Evolutionary conservation across 306 rosid genomes (phyloP).

Genomic region (Hippophae rhamnoides): DNA sequence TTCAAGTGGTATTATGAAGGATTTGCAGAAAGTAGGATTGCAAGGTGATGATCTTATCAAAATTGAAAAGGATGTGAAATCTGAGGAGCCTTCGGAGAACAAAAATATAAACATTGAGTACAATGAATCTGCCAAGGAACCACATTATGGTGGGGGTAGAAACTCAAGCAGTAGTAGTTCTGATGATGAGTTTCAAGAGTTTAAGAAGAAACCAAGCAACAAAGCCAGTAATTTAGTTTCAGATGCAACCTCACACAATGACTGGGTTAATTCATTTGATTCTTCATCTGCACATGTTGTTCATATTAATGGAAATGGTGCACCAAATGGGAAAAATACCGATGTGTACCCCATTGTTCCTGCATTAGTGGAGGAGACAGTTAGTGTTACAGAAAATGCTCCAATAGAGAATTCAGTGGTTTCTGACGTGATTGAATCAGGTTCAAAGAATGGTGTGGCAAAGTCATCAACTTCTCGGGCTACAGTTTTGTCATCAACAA

Average conservation of each 20-base stretch:
- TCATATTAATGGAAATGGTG: conserved; percentile 13
- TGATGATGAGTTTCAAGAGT: conserved; percentile 32
- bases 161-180: conserved; percentile 33
- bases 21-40: conserved; percentile 12
- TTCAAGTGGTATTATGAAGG: conserved; percentile 20
- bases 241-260: conserved; percentile 16
- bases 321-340: conserved; percentile 17
- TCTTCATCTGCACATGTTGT: conserved; percentile 17
- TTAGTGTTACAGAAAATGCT: conserved; percentile 19
- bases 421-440: conserved; percentile 13
- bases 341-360: conserved; percentile 17
- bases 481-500: conserved; percentile 7
- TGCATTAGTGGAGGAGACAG: conserved; percentile 28
- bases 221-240: conserved; percentile 20
- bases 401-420: conserved; percentile 26
- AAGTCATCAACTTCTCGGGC: conserved; percentile 9
- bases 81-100: conserved; percentile 27
- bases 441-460: conserved; percentile 15
- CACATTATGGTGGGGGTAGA: conserved; percentile 13
- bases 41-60: conserved; percentile 21
- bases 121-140: conserved; percentile 27
- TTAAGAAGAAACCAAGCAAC: conserved; percentile 25
- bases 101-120: conserved; percentile 20
- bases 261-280: conserved; percentile 18
- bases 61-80: conserved; percentile 29